These are phyloP conservation scores for Entoloma clypeatum DNA, from an alignment of 1,284 basidiomycete species.

Conservation along the genomic window DNA sequence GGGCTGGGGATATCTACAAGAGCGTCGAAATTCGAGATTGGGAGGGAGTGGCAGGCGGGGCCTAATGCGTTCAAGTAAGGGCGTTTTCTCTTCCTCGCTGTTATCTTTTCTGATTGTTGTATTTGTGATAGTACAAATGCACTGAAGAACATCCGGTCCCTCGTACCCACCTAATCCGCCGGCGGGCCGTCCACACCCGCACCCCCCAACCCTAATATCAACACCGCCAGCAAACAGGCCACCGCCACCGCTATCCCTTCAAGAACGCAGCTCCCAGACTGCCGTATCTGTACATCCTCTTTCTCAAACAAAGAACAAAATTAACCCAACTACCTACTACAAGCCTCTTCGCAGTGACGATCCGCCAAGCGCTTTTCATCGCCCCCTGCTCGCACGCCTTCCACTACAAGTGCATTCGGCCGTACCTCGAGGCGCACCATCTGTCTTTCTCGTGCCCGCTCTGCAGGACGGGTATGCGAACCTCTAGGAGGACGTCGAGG, in stretches of 20 bases:
- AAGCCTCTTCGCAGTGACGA: constrained; percentile 91
- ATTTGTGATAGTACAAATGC: constrained; percentile 27
- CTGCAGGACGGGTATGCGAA: constrained; percentile 91
- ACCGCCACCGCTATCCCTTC: no score
- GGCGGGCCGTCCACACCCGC: no score
- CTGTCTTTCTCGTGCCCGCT: constrained; percentile 95
- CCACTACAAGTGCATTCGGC: constrained; percentile 98
- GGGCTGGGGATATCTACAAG: constrained; percentile 96
- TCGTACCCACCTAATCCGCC: no score
- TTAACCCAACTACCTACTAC: constrained; percentile 4
- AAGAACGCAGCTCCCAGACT: constrained; percentile 74
- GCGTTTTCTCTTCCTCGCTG: constrained; percentile 21
- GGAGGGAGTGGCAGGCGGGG: constrained; percentile 85
- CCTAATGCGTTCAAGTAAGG: constrained; percentile 96
- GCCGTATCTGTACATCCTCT: constrained; percentile 79
- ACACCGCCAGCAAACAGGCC: no score
- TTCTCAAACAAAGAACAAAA: not conserved
- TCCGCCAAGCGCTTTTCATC: constrained; percentile 96
- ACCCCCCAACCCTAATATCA: no score
- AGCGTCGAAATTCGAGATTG: constrained; percentile 95
- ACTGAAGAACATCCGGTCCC: constrained; percentile 71
- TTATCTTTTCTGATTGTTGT: not conserved
- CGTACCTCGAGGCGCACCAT: constrained; percentile 82
- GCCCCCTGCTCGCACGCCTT: constrained; percentile 96
- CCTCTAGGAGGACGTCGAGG: constrained; percentile 94